Percentiles rank a stretch among this genome's conserved stretches.
Evolutionary conservation across 1,139 yeast genomes (phyloP).

Genomic region (Lipomyces yarrowii): DNA sequence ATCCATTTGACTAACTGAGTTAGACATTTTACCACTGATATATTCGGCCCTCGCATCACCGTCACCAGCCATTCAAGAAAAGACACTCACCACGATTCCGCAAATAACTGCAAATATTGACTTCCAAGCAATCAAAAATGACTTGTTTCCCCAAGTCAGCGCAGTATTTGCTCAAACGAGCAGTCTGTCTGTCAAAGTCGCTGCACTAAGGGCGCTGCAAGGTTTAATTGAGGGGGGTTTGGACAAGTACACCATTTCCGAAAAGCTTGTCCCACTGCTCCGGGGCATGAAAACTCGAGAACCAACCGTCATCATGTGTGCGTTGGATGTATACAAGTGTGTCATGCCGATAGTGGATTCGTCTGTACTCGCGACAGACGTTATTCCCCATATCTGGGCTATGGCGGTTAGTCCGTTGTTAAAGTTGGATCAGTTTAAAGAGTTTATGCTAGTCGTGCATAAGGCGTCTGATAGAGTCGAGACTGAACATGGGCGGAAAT

Average conservation of each 20-base stretch:
- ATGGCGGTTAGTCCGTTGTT: slow-evolving; percentile 53
- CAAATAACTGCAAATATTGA: slow-evolving; percentile 56
- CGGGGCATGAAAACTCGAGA: slow-evolving; percentile 77
- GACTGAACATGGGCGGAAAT: slow-evolving; percentile 39
- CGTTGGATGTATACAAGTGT: slow-evolving; percentile 56
- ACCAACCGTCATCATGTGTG: slow-evolving; percentile 60
- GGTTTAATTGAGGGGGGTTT: slow-evolving; percentile 60
- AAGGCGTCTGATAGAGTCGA: slow-evolving; percentile 47
- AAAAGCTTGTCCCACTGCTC: slow-evolving; percentile 75
- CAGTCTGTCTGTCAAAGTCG: slow-evolving; percentile 71
- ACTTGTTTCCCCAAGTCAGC: slow-evolving; percentile 70
- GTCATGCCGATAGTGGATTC: slow-evolving; percentile 45
- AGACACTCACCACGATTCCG: slow-evolving; percentile 53
- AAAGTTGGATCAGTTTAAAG: slow-evolving; percentile 47
- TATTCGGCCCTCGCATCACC: slow-evolving; percentile 41
- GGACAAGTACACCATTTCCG: slow-evolving; percentile 72
- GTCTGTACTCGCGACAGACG: slow-evolving; percentile 49
- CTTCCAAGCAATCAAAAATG: slow-evolving; percentile 72
- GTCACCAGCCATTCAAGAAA: slow-evolving; percentile 57
- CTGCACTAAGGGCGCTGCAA: slow-evolving; percentile 67
- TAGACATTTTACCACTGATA: slow-evolving; percentile 43
- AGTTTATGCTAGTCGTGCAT: slow-evolving; percentile 45
- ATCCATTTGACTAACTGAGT: neutral
- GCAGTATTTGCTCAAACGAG: slow-evolving; percentile 81
- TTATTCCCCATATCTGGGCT: slow-evolving; percentile 55